These are phyloP conservation scores for Hansenula sp. DNA, from an alignment of 1,139 yeast genomes.

Conservation along the genomic window DNA sequence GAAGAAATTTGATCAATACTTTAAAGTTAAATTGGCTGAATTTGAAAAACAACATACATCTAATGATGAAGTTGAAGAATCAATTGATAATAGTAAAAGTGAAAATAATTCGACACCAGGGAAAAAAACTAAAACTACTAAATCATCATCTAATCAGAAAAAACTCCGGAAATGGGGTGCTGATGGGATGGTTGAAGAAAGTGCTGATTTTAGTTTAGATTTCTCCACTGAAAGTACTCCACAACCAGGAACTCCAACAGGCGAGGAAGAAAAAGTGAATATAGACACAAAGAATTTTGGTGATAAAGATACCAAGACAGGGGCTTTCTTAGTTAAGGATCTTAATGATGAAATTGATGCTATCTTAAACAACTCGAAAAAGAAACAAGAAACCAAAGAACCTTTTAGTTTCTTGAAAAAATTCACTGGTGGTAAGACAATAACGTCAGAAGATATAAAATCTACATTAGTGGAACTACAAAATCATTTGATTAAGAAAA, in stretches of 20 bases:
- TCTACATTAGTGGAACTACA: constrained; percentile 48
- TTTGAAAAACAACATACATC: constrained; percentile 9
- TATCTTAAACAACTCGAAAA: constrained; percentile 27
- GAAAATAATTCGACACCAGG: constrained; percentile 1
- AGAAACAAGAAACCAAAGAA: constrained; percentile 23
- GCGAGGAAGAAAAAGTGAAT: constrained; percentile 21
- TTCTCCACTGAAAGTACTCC: constrained; percentile 33
- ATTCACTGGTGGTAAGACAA: constrained; percentile 55
- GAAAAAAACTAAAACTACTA: constrained; percentile 6
- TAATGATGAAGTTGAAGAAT: constrained; percentile 1
- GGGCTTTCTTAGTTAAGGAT: constrained; percentile 48
- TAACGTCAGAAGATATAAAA: constrained; percentile 50
- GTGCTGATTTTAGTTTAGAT: constrained; percentile 36
- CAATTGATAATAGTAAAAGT: constrained; percentile 4
- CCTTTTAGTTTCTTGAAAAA: constrained; percentile 54
- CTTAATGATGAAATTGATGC: constrained; percentile 41
- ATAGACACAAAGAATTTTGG: constrained; percentile 42
- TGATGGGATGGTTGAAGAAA: constrained; percentile 46
- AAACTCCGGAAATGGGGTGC: constrained; percentile 36
- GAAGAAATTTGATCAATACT: constrained; percentile 27
- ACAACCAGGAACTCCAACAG: constrained; percentile 15
- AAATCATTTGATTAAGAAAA: constrained; percentile 44
- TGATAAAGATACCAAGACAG: constrained; percentile 37
- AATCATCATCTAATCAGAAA: constrained; percentile 19
- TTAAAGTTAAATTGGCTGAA: constrained; percentile 26